phyloP scores from a whole-genome alignment of 2,329 filamentous ascomycete genomes.

The Ophiocordyceps polyrhachis-furcata region DNA sequence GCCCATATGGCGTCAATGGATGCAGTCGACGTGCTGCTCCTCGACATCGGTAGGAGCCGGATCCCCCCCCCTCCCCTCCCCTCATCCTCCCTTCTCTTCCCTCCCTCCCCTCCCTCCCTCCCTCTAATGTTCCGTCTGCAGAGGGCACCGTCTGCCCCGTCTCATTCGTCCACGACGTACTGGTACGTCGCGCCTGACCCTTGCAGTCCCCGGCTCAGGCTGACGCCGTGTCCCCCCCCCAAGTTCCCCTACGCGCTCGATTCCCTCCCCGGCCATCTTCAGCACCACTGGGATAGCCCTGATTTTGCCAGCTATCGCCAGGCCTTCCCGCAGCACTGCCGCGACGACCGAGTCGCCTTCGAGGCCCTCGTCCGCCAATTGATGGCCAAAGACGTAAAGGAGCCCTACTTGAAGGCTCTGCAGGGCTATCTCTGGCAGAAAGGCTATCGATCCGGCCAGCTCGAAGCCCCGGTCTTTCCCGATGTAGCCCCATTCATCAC shows the following conservation, averaged over 20 bases:
- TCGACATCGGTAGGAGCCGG: constrained; percentile 17
- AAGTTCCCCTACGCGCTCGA: constrained; percentile 64
- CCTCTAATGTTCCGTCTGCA: constrained; percentile 14
- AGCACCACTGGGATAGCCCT: constrained; percentile 45
- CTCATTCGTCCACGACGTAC: constrained; percentile 65
- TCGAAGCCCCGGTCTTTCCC: constrained; percentile 54
- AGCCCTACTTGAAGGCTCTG: constrained; percentile 58
- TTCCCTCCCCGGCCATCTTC: constrained; percentile 44
- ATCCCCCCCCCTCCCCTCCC: not conserved
- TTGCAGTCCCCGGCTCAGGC: constrained; percentile 1
- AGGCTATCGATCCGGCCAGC: constrained; percentile 51
- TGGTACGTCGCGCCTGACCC: constrained; percentile 41
- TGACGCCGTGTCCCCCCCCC: constrained; percentile 2
- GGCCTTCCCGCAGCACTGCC: constrained; percentile 50
- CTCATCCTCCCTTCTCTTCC: not conserved
- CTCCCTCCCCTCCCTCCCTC: not conserved
- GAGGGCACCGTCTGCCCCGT: constrained; percentile 73
- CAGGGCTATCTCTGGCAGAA: constrained; percentile 64
- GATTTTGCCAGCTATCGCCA: constrained; percentile 48
- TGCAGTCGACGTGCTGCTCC: constrained; percentile 12
- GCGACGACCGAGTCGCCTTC: constrained; percentile 37
- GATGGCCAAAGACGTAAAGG: constrained; percentile 54
- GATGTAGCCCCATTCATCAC: constrained; percentile 50
- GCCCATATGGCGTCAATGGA: constrained; percentile 6
- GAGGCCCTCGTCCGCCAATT: constrained; percentile 51